phyloP scores from a whole-genome alignment of 768 basidiomycete genomes.

The Suillus luteus region DNA sequence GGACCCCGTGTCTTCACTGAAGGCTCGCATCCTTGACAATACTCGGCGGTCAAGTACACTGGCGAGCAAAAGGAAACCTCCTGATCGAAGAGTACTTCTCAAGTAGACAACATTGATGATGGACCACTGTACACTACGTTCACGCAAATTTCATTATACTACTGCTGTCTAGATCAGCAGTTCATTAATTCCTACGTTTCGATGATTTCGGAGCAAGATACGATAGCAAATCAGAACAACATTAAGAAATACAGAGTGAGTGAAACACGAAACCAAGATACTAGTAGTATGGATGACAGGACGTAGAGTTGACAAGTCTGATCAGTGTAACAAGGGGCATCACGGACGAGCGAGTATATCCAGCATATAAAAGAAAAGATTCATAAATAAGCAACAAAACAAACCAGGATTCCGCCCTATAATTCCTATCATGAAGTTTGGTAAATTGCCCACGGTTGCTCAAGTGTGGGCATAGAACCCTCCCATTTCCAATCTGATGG shows the following conservation, averaged over 20 bases:
- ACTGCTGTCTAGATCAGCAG: slow-evolving; percentile 9
- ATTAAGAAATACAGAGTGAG: slow-evolving; percentile 54
- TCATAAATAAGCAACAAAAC: slow-evolving; percentile 23
- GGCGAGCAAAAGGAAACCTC: slow-evolving; percentile 19
- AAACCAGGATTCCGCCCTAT: slow-evolving; percentile 34
- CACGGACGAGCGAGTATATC: slow-evolving; percentile 41
- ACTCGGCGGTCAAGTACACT: slow-evolving; percentile 41
- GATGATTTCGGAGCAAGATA: slow-evolving; percentile 38
- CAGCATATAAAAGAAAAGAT: slow-evolving; percentile 42
- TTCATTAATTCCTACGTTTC: slow-evolving; percentile 10
- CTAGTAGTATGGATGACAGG: slow-evolving; percentile 40
- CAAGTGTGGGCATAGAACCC: slow-evolving; percentile 59
- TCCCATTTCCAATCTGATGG: slow-evolving; percentile 71
- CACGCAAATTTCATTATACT: slow-evolving; percentile 1
- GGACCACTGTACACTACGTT: slow-evolving; percentile 10
- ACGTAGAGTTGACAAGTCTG: slow-evolving; percentile 26
- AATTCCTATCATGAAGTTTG: slow-evolving; percentile 40
- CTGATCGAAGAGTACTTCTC: slow-evolving; percentile 18
- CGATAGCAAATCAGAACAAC: slow-evolving; percentile 66
- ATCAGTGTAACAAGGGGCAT: slow-evolving; percentile 35
- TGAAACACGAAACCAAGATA: slow-evolving; percentile 45
- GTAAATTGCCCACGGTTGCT: slow-evolving; percentile 76
- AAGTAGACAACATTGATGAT: slow-evolving; percentile 12
- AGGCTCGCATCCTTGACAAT: slow-evolving; percentile 59
- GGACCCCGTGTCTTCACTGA: slow-evolving; percentile 43